Evolutionary conservation across 2,329 filamentous ascomycete genomes (phyloP), one percentile per base, ranked within the genome.

Genomic region (Fusarium sp.): DNA sequence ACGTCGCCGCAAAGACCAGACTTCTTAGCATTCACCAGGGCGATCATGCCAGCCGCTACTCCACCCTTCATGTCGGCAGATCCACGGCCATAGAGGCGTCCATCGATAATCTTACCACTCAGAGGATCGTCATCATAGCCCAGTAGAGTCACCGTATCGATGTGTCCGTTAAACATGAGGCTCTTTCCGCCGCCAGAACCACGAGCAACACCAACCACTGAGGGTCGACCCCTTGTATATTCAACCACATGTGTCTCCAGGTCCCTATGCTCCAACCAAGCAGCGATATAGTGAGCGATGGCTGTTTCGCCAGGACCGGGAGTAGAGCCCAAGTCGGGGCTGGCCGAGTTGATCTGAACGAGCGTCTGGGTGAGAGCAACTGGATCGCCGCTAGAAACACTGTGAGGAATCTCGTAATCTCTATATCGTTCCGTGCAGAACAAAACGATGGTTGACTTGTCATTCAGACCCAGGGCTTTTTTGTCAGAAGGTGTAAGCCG

Each of bases 341-440:
- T 83, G 2, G 81, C 75, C 0, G 82, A 85, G 58, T 83, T 71
- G 61, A 85, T 83, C 13, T 72, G 73, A 0, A 80, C 78, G 10
- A 85, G 72, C 0, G 68, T 70, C 53, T 80, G 78, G 0, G 81
- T 79, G 27, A 84, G 64, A 1, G 57, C 48, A 4, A 80, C 73
- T 0, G 77, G 65, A 35, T 82, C 78, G 6, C 81, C 76, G 4
- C 63, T 56, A 1, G 75, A 75, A 0, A 82, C 78, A 27, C 76
- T 71, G 5, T 58, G 53, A 0, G 83, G 83, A 9, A 71, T 54
- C 0, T 65, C 45, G 60, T 90, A 89, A 2, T 81, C 77, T 33
- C 88, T 79, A 9, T 69, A 66, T 0, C 87, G 87, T 36, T 76
- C 73, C 0, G 89, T 92, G 59, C 84, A 88, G 37, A 91, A 81